A percentile compares a stretch with the other conserved stretches of the same genome.
Evolutionary conservation across 208 protist species (phyloP).

Genomic region (Trypanosoma platydactyli): DNA sequence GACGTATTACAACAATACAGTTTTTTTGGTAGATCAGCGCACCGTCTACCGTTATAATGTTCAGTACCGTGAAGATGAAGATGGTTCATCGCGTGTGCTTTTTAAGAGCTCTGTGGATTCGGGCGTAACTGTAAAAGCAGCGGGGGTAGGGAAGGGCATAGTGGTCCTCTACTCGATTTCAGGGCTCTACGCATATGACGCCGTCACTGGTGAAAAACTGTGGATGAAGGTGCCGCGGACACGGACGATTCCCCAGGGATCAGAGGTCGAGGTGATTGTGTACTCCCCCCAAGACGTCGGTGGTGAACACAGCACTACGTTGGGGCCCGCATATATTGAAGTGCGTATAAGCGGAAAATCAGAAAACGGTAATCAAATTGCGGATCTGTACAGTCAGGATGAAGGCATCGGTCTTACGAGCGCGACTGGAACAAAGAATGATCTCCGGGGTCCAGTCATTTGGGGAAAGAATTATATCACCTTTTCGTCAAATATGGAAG

Average conservation of each 20-base stretch:
- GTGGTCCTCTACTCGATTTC: constrained; percentile 5
- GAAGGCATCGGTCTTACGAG: constrained; percentile 1
- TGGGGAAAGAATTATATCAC: constrained; percentile 22
- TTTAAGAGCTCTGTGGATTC: not conserved
- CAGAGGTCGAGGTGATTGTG: not conserved
- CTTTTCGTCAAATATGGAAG: constrained; percentile 1
- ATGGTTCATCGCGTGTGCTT: constrained; percentile 13
- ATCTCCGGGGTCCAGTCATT: constrained; percentile 19
- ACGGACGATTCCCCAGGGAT: not conserved
- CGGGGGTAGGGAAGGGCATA: constrained; percentile 15
- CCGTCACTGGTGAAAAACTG: constrained; percentile 5
- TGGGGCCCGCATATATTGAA: constrained; percentile 19
- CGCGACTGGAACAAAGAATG: constrained; percentile 1
- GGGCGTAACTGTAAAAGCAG: not conserved
- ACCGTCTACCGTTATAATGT: constrained; percentile 20
- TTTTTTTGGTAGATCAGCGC: constrained; percentile 22
- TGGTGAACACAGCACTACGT: not conserved
- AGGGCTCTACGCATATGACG: constrained; percentile 16
- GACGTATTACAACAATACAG: constrained; percentile 32
- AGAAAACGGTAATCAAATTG: not conserved
- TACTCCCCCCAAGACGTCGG: constrained; percentile 15
- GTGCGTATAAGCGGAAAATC: constrained; percentile 2
- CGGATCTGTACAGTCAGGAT: constrained; percentile 10
- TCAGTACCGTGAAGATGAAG: constrained; percentile 13
- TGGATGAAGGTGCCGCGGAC: constrained; percentile 5